phyloP scores from a whole-genome alignment of 495 filamentous ascomycete genomes.

The Arthonia radiata region DNA sequence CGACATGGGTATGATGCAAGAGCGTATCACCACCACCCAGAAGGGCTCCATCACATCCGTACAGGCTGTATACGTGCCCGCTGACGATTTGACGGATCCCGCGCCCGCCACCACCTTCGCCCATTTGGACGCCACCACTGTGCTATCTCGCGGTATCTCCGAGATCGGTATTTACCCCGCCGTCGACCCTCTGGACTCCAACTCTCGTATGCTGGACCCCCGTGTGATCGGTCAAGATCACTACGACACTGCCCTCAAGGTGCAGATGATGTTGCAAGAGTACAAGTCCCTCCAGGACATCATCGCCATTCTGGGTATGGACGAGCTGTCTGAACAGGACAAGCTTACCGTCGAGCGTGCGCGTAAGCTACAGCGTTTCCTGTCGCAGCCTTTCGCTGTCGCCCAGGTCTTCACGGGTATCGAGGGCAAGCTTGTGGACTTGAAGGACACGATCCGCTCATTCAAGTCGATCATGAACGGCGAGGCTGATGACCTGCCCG shows the following conservation, averaged over 20 bases:
- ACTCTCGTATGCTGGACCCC: conserved; percentile 98
- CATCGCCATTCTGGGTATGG: conserved; percentile 99
- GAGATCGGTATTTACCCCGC: conserved; percentile 99
- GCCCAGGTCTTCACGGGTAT: conserved; percentile 97
- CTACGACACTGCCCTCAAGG: conserved; percentile 79
- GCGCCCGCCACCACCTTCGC: conserved; percentile 98
- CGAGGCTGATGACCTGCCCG: conserved; percentile 86
- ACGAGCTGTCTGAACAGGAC: conserved; percentile 94
- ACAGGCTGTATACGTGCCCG: conserved; percentile 99
- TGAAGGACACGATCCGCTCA: conserved; percentile 90
- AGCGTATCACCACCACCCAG: conserved; percentile 98
- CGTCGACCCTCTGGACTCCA: conserved; percentile 98
- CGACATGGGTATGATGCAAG: conserved; percentile 99
- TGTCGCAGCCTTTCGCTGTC: conserved; percentile 96
- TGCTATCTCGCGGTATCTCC: conserved; percentile 99
- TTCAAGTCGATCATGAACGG: conserved; percentile 97
- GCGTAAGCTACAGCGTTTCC: conserved; percentile 98
- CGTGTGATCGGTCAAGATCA: conserved; percentile 94
- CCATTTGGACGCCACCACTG: conserved; percentile 99
- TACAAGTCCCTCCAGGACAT: conserved; percentile 99
- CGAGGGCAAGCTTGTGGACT: conserved; percentile 84
- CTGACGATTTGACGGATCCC: conserved; percentile 99
- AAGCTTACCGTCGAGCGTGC: conserved; percentile 99
- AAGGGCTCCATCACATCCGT: conserved; percentile 99
- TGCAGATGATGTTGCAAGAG: conserved; percentile 98